Conservation (phyloP, 768 basidiomycete genomes). For the Leucocoprinus sp. region DNA sequence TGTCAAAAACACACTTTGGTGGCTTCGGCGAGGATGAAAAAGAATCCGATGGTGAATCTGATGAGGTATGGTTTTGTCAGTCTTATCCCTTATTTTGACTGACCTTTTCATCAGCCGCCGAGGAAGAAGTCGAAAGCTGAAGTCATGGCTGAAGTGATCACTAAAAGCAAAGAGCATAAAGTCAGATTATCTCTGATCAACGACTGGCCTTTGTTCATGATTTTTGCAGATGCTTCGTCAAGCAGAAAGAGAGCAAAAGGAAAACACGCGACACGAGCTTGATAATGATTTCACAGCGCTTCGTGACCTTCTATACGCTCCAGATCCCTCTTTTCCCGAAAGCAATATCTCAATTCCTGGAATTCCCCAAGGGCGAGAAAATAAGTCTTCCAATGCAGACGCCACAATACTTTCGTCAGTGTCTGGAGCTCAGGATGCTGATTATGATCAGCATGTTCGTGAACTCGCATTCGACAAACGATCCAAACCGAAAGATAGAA, state of each 20-base stretch:
- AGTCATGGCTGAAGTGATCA: conserved; percentile 96
- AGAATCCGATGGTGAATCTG: conserved; percentile 43
- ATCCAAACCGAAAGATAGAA: conserved; percentile 89
- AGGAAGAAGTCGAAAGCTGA: conserved; percentile 90
- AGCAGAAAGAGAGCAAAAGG: conserved; percentile 78
- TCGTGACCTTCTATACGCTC: conserved; percentile 60
- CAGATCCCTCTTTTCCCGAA: conserved; percentile 38
- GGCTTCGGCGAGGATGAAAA: conserved; percentile 78
- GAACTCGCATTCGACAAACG: conserved; percentile 91
- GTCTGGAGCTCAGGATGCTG: conserved; percentile 37
- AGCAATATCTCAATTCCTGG: conserved; percentile 29
- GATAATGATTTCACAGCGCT: conserved; percentile 84
- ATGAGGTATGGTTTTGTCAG: conserved; percentile 26
- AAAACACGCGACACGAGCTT: conserved; percentile 77
- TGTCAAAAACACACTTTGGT: conserved; percentile 72
- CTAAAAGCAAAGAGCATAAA: conserved; percentile 95
- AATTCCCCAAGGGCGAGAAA: conserved; percentile 8
- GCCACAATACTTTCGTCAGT: conserved; percentile 16
- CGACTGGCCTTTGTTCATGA: conserved; percentile 9
- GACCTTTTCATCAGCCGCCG: conserved; percentile 44
- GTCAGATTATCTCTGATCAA: conserved; percentile 31
- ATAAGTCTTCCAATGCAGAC: conserved; percentile 14
- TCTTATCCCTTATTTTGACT: neutral
- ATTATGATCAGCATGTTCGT: conserved; percentile 89
- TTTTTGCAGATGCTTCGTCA: conserved; percentile 68